These are phyloP conservation scores for Phytophthora constricta DNA, from an alignment of 352 stramenopile species.

Conservation along the genomic window DNA sequence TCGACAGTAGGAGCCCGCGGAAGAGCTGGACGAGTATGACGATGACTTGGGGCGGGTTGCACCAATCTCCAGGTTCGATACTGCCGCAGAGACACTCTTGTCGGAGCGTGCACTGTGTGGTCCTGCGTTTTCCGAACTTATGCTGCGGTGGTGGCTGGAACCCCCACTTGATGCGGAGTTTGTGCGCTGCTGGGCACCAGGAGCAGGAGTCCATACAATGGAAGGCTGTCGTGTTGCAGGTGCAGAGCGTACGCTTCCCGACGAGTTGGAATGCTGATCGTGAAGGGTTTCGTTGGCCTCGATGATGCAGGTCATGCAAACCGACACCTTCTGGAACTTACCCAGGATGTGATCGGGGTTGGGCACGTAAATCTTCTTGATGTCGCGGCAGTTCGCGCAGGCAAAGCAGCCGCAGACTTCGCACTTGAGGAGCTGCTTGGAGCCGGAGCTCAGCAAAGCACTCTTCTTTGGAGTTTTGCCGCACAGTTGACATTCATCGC, in stretches of 20 bases:
- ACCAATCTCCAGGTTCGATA: slow-evolving; percentile 12
- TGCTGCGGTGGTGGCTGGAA: slow-evolving; percentile 9
- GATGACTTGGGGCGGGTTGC: slow-evolving; percentile 19
- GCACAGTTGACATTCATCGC: slow-evolving; percentile 47
- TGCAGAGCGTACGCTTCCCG: not conserved
- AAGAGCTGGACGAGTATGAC: slow-evolving; percentile 30
- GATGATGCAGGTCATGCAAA: slow-evolving; percentile 53
- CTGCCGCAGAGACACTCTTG: slow-evolving; percentile 17
- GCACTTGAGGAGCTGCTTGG: slow-evolving; percentile 53
- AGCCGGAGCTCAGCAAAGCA: slow-evolving; percentile 36
- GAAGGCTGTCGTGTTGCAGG: not conserved
- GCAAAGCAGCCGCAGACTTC: slow-evolving; percentile 55
- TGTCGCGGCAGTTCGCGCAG: slow-evolving; percentile 51
- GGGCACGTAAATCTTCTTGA: slow-evolving; percentile 56
- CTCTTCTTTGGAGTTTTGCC: slow-evolving; percentile 46
- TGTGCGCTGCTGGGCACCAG: not conserved
- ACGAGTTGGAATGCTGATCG: not conserved
- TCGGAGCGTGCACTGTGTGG: slow-evolving; percentile 21
- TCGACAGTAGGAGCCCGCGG: slow-evolving; percentile 24
- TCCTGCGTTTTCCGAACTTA: too few relatives aligned
- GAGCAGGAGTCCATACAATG: not conserved
- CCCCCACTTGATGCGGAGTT: slow-evolving; percentile 23
- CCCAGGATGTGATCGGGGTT: slow-evolving; percentile 46
- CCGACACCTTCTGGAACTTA: slow-evolving; percentile 48
- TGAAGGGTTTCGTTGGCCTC: slow-evolving; percentile 40